Conservation (phyloP, 345 rosid genomes). For the Sisymbrium irio region DNA sequence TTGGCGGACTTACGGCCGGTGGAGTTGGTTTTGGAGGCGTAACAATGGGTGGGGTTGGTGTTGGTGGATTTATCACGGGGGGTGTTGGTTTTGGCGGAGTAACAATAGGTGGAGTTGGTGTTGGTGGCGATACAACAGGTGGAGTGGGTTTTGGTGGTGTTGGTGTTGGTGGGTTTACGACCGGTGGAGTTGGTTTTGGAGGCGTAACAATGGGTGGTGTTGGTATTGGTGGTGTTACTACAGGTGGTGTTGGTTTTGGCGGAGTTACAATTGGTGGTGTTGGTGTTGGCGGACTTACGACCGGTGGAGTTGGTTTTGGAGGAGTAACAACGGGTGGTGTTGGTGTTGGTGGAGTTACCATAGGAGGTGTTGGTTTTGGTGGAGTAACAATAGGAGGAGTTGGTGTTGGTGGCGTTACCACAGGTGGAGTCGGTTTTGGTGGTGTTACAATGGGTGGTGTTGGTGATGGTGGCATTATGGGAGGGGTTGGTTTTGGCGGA, state of each 20-base stretch:
- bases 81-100: background rate
- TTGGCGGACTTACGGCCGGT: background rate
- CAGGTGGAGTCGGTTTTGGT: background rate
- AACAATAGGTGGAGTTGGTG: background rate
- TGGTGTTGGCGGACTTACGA: background rate
- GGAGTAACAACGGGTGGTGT: background rate
- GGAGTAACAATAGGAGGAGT: background rate
- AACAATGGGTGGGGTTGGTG: background rate
- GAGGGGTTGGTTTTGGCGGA: background rate
- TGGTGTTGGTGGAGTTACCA: background rate
- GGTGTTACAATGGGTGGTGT: background rate
- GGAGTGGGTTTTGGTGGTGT: too few species aligned
- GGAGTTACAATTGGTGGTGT: background rate
- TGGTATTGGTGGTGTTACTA: background rate
- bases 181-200: background rate
- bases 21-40: background rate
- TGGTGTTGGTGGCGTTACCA: background rate
- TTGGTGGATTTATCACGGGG: background rate
- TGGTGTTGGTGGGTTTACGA: too few species aligned
- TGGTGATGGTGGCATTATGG: background rate
- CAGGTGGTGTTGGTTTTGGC: background rate
- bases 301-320: background rate
- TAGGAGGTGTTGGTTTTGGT: background rate
- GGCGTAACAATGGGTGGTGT: background rate
- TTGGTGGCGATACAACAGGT: background rate